Conservation (phyloP, 2,329 filamentous ascomycete species). For the Fusarium avenaceum region DNA sequence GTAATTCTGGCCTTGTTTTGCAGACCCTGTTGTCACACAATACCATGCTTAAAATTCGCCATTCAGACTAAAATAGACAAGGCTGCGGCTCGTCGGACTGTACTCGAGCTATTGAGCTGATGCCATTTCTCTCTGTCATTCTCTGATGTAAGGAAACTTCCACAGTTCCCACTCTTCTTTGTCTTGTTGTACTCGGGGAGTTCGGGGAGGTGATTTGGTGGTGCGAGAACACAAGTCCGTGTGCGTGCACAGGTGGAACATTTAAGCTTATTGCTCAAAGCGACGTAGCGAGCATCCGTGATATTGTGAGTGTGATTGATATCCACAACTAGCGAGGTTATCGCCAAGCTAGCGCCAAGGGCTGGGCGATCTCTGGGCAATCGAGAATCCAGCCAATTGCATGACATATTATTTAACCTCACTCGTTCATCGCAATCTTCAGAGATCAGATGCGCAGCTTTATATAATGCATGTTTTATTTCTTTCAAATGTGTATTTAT, state of each 20-base stretch:
- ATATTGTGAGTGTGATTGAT: constrained; percentile 7
- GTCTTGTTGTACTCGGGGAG: constrained; percentile 23
- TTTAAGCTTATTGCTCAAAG: constrained; percentile 45
- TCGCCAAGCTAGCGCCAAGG: constrained; percentile 42
- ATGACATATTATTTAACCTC: constrained; percentile 13
- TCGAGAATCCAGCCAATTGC: constrained; percentile 25
- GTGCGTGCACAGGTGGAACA: constrained; percentile 11
- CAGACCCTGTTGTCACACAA: constrained; percentile 39
- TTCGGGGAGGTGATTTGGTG: constrained; percentile 24
- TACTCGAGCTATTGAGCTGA: not conserved
- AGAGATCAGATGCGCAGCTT: not conserved
- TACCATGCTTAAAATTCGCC: constrained; percentile 36
- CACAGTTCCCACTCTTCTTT: not conserved
- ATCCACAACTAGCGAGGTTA: constrained; percentile 26
- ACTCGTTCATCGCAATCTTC: not conserved
- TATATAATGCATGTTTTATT: not conserved
- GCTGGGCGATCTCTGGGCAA: constrained; percentile 43
- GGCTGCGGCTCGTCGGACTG: constrained; percentile 34
- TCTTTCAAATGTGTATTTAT: not conserved
- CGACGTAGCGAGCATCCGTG: not conserved
- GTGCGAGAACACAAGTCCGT: not conserved
- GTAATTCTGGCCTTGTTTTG: constrained; percentile 8
- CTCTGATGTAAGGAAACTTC: not conserved
- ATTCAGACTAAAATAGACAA: constrained; percentile 27
- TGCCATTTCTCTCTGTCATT: not conserved